Conservation (phyloP, 441 rosid genomes). For the Raphanus hybrid region DNA sequence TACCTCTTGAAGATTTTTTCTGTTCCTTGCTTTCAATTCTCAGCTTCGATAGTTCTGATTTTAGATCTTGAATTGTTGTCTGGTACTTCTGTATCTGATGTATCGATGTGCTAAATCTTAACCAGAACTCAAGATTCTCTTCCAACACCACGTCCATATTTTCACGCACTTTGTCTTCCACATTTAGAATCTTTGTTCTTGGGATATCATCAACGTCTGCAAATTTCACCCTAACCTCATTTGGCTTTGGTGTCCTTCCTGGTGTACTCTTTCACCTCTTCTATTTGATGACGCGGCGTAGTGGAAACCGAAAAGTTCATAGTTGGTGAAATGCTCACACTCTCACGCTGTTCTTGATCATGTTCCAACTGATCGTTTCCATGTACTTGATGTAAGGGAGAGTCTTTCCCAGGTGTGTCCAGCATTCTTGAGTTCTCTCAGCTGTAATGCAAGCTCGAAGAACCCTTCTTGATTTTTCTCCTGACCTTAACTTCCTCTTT, state of each 20-base stretch:
- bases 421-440: constrained; percentile 67
- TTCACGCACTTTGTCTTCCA: constrained; percentile 68
- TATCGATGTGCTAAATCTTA: constrained; percentile 81
- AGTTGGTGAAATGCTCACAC: constrained; percentile 44
- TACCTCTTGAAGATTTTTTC: too few species aligned
- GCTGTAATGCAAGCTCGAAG: constrained; percentile 76
- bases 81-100: constrained; percentile 32
- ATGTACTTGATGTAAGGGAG: constrained; percentile 34
- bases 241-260: background rate
- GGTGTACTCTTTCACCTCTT: constrained; percentile 36
- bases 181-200: constrained; percentile 39
- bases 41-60: too few species aligned
- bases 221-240: too few species aligned
- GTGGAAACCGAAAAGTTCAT: constrained; percentile 41
- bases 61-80: too few species aligned
- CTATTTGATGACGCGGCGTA: constrained; percentile 48
- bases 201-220: constrained; percentile 12
- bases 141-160: constrained; percentile 59
- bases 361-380: constrained; percentile 29
- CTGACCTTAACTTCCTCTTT: constrained; percentile 69
- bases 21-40: too few species aligned
- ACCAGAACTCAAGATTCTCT: constrained; percentile 60
- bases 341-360: constrained; percentile 44
- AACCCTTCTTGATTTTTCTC: constrained; percentile 75
- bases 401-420: constrained; percentile 23